Percentiles rank a stretch among this genome's conserved stretches.
Conservation (phyloP, 352 stramenopile genomes). For the Pythium folliculosum region DNA sequence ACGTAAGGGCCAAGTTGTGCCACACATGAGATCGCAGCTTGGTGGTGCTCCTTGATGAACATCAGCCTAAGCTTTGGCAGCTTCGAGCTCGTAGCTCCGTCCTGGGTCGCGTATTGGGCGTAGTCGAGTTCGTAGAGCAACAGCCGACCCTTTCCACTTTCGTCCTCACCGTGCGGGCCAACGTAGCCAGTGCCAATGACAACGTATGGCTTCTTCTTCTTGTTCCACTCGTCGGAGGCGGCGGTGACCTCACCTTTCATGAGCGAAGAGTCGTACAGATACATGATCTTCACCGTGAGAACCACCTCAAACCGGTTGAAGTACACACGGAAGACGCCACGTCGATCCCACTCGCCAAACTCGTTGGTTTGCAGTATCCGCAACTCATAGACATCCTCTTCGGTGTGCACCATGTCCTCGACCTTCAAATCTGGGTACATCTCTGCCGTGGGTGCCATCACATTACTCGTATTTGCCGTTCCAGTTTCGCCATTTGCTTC, state of each 20-base stretch:
- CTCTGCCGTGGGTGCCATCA: constrained; percentile 78
- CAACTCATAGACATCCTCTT: constrained; percentile 85
- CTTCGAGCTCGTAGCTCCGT: constrained; percentile 69
- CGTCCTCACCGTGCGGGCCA: constrained; percentile 82
- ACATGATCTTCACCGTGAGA: constrained; percentile 85
- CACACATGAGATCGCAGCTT: constrained; percentile 80
- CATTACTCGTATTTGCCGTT: constrained; percentile 54
- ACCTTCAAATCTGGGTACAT: constrained; percentile 74
- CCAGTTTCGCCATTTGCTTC: constrained; percentile 38
- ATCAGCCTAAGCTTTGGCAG: constrained; percentile 78
- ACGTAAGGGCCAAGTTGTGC: constrained; percentile 80
- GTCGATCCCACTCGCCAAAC: constrained; percentile 74
- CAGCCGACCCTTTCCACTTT: constrained; percentile 79
- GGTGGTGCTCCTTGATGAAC: constrained; percentile 87
- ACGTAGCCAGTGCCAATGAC: constrained; percentile 85
- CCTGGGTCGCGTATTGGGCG: constrained; percentile 83
- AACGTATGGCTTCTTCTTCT: constrained; percentile 80
- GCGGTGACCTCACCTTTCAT: constrained; percentile 75
- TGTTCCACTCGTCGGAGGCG: constrained; percentile 68
- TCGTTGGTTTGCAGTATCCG: constrained; percentile 80
- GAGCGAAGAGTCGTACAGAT: constrained; percentile 80
- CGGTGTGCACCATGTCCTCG: constrained; percentile 64
- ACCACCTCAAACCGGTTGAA: constrained; percentile 88
- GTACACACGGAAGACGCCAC: constrained; percentile 78
- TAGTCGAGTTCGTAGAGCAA: constrained; percentile 89